A percentile compares a stretch with the other conserved stretches of the same genome.
Evolutionary conservation across 495 filamentous ascomycete species (phyloP).

Genomic region (Tetracladium marchalianum): DNA sequence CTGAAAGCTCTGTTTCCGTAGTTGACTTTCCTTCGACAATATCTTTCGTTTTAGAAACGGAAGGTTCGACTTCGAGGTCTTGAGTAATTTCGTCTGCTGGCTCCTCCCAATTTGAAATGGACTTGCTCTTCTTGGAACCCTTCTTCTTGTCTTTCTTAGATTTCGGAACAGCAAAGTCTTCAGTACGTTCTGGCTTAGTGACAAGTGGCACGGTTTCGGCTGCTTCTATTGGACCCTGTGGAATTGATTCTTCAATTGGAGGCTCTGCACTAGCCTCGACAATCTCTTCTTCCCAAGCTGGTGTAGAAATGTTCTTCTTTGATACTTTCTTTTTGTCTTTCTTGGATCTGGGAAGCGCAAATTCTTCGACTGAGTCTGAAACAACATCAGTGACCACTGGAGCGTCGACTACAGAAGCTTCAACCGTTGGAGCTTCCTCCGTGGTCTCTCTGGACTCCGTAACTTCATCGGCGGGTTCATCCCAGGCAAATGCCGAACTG

Average conservation of each 20-base stretch:
- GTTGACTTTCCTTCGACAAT: too few species aligned
- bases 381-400: not conserved
- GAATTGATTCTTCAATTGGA: too few species aligned
- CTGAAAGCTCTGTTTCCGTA: too few species aligned
- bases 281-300: not conserved
- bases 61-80: too few species aligned
- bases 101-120: not conserved
- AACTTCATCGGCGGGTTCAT: not conserved
- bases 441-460: not conserved
- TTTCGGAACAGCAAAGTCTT: slow-evolving; percentile 3
- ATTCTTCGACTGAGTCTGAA: slow-evolving; percentile 4
- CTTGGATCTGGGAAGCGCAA: slow-evolving; percentile 12
- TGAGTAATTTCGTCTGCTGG: not conserved
- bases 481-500: not conserved
- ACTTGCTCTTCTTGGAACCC: slow-evolving; percentile 10
- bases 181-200: not conserved
- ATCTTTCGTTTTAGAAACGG: too few species aligned
- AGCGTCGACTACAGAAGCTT: not conserved
- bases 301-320: slow-evolving; percentile 5
- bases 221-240: too few species aligned
- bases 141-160: slow-evolving; percentile 18
- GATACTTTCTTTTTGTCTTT: slow-evolving; percentile 24
- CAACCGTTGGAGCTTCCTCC: not conserved
- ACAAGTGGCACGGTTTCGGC: slow-evolving; percentile 27
- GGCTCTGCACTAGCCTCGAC: not conserved